Evolutionary conservation across 768 basidiomycete species (phyloP).

Genomic region (Suillus occidentalis): DNA sequence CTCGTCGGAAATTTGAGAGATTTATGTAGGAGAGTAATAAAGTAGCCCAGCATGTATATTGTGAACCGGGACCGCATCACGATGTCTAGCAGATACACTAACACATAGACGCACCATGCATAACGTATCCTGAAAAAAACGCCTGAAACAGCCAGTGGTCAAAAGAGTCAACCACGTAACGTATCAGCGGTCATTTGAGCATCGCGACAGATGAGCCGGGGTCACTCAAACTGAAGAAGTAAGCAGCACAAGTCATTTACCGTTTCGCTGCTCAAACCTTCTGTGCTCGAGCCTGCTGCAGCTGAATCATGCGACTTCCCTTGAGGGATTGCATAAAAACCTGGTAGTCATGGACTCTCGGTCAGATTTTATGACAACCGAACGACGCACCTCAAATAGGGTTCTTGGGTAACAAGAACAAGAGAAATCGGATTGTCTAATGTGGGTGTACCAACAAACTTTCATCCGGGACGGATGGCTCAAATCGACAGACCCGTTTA

Average conservation of each 20-base stretch:
- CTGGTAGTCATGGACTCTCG: constrained; percentile 4
- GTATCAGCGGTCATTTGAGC: constrained; percentile 73
- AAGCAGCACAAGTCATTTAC: constrained; percentile 27
- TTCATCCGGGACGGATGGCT: constrained; percentile 22
- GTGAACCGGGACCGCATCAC: not conserved
- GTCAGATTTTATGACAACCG: not conserved
- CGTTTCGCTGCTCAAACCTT: constrained; percentile 71
- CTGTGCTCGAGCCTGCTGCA: constrained; percentile 22
- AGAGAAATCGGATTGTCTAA: constrained; percentile 3
- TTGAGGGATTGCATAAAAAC: constrained; percentile 33
- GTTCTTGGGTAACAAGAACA: constrained; percentile 49
- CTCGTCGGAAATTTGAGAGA: not conserved
- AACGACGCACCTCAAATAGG: constrained; percentile 32
- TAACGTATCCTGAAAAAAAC: constrained; percentile 19
- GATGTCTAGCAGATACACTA: not conserved
- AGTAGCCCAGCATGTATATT: not conserved
- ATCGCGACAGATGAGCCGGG: constrained; percentile 61
- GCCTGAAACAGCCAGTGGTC: not conserved
- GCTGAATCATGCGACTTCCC: constrained; percentile 28
- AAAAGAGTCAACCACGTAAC: constrained; percentile 51
- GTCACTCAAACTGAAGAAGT: not conserved
- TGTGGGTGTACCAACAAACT: constrained; percentile 17
- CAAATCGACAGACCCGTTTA: constrained; percentile 14
- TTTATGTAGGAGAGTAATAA: not conserved
- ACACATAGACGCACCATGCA: constrained; percentile 15